Evolutionary conservation across 108 stramenopile genomes (phyloP), one percentile per base, ranked within the genome.

Genomic region (Phaeodactylum tricornutum): DNA sequence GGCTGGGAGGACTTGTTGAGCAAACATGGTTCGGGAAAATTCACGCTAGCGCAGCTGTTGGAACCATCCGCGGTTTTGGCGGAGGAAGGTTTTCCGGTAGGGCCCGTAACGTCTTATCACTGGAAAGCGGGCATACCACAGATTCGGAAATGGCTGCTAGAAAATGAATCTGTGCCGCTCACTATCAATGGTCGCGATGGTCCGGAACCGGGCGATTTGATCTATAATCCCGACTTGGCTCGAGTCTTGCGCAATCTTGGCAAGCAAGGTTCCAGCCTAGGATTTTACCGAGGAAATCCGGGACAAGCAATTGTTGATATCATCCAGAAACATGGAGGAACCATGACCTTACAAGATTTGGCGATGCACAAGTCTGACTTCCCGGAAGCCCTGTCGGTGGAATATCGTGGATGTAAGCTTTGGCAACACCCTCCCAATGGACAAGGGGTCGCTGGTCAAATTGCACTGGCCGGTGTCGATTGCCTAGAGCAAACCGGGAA

Each of bases 401-500:
- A 62, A 25, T 96, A 94, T 59, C 63, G 71, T 22, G 78, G 79
- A 1, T 56, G 80, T 29, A 50, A 64, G 12, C 50, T 97, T 7
- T 90, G 84, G 75, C 87, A 98, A 55, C 68, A 87, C 15, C 98
- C 98, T 12, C 98, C 98, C 8, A 91, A 85, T 51, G 89, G 93
- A 20, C 94, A 96, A 59, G 97, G 97, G 3, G 69, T 97, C 17
- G 87, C 93, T 15, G 95, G 78, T 5, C 64, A 97, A 27, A 77
- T 97, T 57, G 96, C 95, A 5, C 68, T 98, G 31, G 74, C 72
- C 22, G 87, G 87, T 21, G 55, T 96, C 29, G 47, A 67, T 20
- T 37, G 68, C 22, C 47, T 84, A 27, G 73, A 76, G 42, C 41
- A 70, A 2, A 30, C 53, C 36, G 59, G 50, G 44, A 26, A 50